Percentiles rank a stretch among this genome's conserved stretches.
Evolutionary conservation across 441 rosid species (phyloP).

Genomic region (Erodium chrysanthum): DNA sequence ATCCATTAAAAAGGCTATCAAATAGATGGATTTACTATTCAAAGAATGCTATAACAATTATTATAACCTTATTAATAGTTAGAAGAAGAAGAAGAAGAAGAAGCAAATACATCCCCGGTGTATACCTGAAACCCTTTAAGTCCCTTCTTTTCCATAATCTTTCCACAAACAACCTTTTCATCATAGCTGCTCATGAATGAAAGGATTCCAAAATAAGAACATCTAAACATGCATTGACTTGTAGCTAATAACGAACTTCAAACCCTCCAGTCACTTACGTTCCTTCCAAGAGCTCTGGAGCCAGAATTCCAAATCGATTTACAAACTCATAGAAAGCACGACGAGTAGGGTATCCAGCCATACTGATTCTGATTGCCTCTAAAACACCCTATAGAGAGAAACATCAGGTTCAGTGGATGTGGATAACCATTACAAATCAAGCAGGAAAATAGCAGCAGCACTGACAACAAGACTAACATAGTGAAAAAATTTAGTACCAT

Average conservation of each 20-base stretch:
- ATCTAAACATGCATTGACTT: slow-evolving; percentile 14
- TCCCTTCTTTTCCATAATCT: slow-evolving; percentile 72
- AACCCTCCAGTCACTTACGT: slow-evolving; percentile 43
- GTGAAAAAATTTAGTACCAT: background rate
- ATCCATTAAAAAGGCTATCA: slow-evolving; percentile 23
- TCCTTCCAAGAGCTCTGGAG: slow-evolving; percentile 60
- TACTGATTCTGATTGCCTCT: slow-evolving; percentile 96
- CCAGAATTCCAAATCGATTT: slow-evolving; percentile 84
- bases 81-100: slow-evolving; percentile 1
- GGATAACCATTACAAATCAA: background rate
- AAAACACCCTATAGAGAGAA: slow-evolving; percentile 71
- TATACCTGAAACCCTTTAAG: slow-evolving; percentile 89
- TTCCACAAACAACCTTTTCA: slow-evolving; percentile 63
- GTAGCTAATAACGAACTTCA: slow-evolving; percentile 19
- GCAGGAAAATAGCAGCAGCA: background rate
- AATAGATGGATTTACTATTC: slow-evolving; percentile 12
- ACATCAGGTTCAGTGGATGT: slow-evolving; percentile 16
- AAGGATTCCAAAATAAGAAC: slow-evolving; percentile 19
- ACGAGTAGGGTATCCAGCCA: slow-evolving; percentile 98
- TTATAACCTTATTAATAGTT: background rate
- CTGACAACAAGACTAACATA: background rate
- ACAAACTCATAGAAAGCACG: slow-evolving; percentile 79
- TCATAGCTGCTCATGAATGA: slow-evolving; percentile 49
- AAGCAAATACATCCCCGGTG: slow-evolving; percentile 12
- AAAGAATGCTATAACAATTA: background rate